Evolutionary conservation across 1,284 basidiomycete species (phyloP), one percentile per base, ranked within the genome.

Genomic region (Acaromyces ingoldii): DNA sequence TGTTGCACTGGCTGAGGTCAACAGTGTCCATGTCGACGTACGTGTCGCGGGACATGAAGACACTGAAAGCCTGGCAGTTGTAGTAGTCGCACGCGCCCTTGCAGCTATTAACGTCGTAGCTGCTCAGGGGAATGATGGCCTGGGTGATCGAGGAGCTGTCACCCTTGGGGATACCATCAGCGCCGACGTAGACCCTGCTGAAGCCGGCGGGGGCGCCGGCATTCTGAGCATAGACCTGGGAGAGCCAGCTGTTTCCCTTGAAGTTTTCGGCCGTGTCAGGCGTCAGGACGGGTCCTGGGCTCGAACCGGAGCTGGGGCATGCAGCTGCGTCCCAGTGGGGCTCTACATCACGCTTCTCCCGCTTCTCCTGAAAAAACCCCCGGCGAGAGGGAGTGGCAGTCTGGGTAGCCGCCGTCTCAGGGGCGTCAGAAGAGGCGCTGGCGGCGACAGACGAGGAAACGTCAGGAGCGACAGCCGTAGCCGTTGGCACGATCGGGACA

Each of bases 151-250:
- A 34, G 33, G 33, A 34, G 33, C 19, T n/a, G 33, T 13, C 19
- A 19, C 33, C 33, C 33, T 34, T 34, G 33, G 33, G 33, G n/a
- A 34, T 34, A 19, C 33, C 33, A 19, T n/a, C 33, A 34, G 33
- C 33, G 33, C 33, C 33, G n/a, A 34, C 33, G n/a, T 34, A 34
- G 33, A 34, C 33, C 19, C 33, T 34, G 13, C 13, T 13, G 33
- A 34, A 34, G 33, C 33, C 33, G 34, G 36, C n/a, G 28, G 24
- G 11, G 37, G 48, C 53, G 53, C 49, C 30, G 38, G 29, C 57
- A 53, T 59, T n/a, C 19, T 41, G 36, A 39, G 56, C 17, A 19
- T 34, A 10, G 30, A 26, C 1, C 47, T 44, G 3, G 22, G 24
- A 24, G 49, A 41, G 38, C 30, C 39, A 2, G 42, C 29, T 7